Percentiles rank a stretch among this genome's conserved stretches.
phyloP scores from a whole-genome alignment of 2,329 filamentous ascomycete species.

The Albifimbria verrucaria region DNA sequence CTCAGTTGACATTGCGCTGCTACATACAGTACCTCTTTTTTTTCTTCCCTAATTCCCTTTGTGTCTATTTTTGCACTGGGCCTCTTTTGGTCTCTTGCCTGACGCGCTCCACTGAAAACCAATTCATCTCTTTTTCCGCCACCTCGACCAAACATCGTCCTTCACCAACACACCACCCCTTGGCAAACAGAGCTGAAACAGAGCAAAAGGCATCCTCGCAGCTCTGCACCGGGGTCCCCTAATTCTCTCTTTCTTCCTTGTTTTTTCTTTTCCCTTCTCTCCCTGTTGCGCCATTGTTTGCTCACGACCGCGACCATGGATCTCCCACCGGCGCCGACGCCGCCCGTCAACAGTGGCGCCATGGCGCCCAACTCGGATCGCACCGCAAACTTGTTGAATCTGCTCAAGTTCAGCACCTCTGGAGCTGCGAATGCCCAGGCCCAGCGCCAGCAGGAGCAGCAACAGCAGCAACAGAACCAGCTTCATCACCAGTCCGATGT shows the following conservation, averaged over 20 bases:
- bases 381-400: slow-evolving; percentile 54
- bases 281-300: background rate
- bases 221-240: background rate
- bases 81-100: no score
- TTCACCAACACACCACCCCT: background rate
- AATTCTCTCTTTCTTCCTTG: background rate
- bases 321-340: slow-evolving; percentile 50
- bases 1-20: no score
- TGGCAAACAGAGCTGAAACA: no score
- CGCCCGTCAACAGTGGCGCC: slow-evolving; percentile 37
- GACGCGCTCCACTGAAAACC: background rate
- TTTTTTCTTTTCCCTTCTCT: background rate
- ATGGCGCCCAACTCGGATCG: slow-evolving; percentile 41
- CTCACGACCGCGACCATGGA: slow-evolving; percentile 26
- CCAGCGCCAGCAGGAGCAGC: slow-evolving; percentile 19
- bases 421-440: slow-evolving; percentile 20
- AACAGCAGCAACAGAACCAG: slow-evolving; percentile 15
- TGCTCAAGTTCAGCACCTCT: slow-evolving; percentile 56
- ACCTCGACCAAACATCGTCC: background rate
- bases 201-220: no score
- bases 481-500: slow-evolving; percentile 9
- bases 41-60: no score
- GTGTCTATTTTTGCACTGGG: no score
- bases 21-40: background rate
- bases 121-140: background rate